Base-by-base conservation (phyloP, 1,284 basidiomycete species). In the Amylostereum chailletii region DNA sequence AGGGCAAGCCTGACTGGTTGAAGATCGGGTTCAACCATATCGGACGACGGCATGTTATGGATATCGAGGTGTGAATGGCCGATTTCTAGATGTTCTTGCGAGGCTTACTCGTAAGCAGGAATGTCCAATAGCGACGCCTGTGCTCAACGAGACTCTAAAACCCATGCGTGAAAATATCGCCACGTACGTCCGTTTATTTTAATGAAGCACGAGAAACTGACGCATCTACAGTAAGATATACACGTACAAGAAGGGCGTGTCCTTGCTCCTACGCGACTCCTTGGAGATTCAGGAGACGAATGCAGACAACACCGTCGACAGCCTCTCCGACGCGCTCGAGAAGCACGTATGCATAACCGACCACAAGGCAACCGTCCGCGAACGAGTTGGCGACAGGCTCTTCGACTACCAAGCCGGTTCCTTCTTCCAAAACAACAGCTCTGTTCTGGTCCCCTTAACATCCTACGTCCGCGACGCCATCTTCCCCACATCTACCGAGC, bases 351-450 rank as follows among this genome's bases (percentile, higher is more conserved):
- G 90, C 60, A 75, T 96, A 53, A 91, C 90, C 0, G 79, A 94
- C 63, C 90, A 92, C 65, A 86, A 87, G 56, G 79, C 73, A 3
- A 81, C 76, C 3, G 84, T 96, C 3, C 86, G 90, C 51, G 94
- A 97, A 65, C 79, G 80, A 42, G 91, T 98, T 10, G 91, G 89
- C 3, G 69, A 77, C 49, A 84, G 75, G 65, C 68, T 86, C 45
- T 97, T 99, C 66, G 85, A 94, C 59, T 97, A 94, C 65, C 81
- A 80, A 8, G 93, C 90, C 1, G 84, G 86, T 40, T 85, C 86
- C 3, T 98, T 98, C 73, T 98, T 98, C 77, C 95, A 99, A 65
- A 98, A 98, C 75, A 99, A 99, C 74, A 95, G 95, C 63, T 84
- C 87, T 19, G 90, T 97, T 48, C 81, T 99, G 11, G 74, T 84